Evolutionary conservation across 441 rosid genomes (phyloP), one percentile per base, ranked within the genome.

Genomic region (Pelargonium cotyledonis): DNA sequence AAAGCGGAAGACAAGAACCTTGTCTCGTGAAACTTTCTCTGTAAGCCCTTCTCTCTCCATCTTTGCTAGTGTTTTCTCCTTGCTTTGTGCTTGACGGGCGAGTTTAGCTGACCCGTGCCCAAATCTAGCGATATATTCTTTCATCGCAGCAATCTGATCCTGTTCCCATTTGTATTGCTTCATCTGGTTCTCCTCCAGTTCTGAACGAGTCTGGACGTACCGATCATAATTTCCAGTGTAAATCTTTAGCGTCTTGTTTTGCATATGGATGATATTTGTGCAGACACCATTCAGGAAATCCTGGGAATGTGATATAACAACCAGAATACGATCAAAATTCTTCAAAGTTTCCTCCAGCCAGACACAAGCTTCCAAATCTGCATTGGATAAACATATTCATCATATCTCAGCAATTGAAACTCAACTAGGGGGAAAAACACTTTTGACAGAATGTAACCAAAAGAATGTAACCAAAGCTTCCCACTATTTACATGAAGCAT

Each of bases 41-140:
- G 97, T 89, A 65, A 94, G 96, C 21, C 99, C 97, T 68, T 97
- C 99, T 15, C 97, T 82, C 80, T 94, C 97, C 99, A 94, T 94
- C 82, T 94, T 94, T 11, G 99, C 99, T 35, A 94, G 81, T 0
- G 99, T 94, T 74, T 94, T 94, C 75, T 94, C 99, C 80, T 94
- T 94, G 80, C 99, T 94, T 85, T 91, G 99, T 2, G 97, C 97
- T 66, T 94, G 99, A 40, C 99, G 96, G 29, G 99, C 99, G 43
- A 94, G 85, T 75, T 94, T 94, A 26, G 99, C 99, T 43, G 99
- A 91, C 57, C 99, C 99, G 72, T 94, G 99, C 57, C 99, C 99
- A 67, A 94, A 94, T 68, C 97, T 83, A 68, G 99, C 99, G 73
- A 94, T 94, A 79, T 94, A 94, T 75, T 94, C 99, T 85, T 94